Conservation (phyloP, 2,329 filamentous ascomycete genomes). For the Alternaria consortialis region DNA sequence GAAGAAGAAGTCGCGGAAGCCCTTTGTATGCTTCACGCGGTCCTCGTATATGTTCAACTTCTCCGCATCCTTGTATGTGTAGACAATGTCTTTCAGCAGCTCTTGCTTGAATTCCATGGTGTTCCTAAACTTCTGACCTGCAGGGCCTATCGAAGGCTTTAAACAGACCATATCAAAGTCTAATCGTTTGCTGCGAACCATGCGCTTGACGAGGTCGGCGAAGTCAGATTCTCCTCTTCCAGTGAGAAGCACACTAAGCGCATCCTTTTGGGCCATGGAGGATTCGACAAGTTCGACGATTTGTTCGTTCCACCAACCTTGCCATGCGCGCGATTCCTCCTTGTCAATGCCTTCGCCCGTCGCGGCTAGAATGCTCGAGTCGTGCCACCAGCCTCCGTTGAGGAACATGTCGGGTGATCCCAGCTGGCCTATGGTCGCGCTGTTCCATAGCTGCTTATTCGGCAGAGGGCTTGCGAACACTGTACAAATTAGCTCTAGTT, state of each 20-base stretch:
- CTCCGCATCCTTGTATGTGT: slow-evolving; percentile 84
- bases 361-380: slow-evolving; percentile 81
- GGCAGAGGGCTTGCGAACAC: slow-evolving; percentile 93
- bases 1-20: slow-evolving; percentile 84
- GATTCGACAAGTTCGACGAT: slow-evolving; percentile 81
- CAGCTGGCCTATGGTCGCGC: slow-evolving; percentile 77
- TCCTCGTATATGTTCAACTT: slow-evolving; percentile 79
- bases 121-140: slow-evolving; percentile 77
- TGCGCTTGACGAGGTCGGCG: slow-evolving; percentile 79
- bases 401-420: slow-evolving; percentile 78
- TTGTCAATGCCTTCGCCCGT: slow-evolving; percentile 83
- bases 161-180: slow-evolving; percentile 88
- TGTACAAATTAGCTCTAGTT: slow-evolving; percentile 45
- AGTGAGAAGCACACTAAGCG: slow-evolving; percentile 85
- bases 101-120: slow-evolving; percentile 95
- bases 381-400: slow-evolving; percentile 97
- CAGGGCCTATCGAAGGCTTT: slow-evolving; percentile 84
- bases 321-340: slow-evolving; percentile 86
- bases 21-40: slow-evolving; percentile 72
- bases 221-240: slow-evolving; percentile 83
- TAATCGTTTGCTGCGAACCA: slow-evolving; percentile 78
- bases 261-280: slow-evolving; percentile 84
- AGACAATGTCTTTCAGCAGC: slow-evolving; percentile 80
- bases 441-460: slow-evolving; percentile 87
- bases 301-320: slow-evolving; percentile 96